Percentiles rank a stretch among this genome's conserved stretches.
Conservation (phyloP, 2,329 filamentous ascomycete genomes). For the Sporothrix schenckii region DNA sequence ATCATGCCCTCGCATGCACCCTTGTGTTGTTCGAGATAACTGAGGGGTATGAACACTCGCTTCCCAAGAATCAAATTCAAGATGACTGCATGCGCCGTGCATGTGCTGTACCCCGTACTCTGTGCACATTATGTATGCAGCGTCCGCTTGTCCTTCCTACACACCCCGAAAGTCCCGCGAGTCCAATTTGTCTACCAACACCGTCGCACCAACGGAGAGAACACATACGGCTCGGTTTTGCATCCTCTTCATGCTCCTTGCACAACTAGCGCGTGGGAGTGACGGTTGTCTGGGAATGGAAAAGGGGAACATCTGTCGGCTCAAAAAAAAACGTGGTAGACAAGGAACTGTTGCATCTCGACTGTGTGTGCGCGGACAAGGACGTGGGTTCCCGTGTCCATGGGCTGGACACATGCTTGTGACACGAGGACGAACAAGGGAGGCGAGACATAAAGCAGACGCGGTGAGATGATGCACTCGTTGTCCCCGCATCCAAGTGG, state of each 20-base stretch:
- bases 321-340: slow-evolving; percentile 19
- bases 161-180: background rate
- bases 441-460: background rate
- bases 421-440: background rate
- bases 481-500: background rate
- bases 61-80: background rate
- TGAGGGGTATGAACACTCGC: background rate
- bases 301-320: too few relatives aligned
- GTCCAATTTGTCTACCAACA: slow-evolving; percentile 4
- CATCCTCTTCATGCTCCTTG: too few relatives aligned
- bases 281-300: background rate
- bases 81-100: background rate
- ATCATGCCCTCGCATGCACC: background rate
- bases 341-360: background rate
- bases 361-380: background rate
- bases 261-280: background rate
- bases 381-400: slow-evolving; percentile 10
- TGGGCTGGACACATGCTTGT: background rate
- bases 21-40: too few relatives aligned
- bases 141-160: background rate
- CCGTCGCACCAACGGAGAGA: background rate
- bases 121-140: background rate
- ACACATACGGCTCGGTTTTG: background rate
- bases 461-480: slow-evolving; percentile 1
- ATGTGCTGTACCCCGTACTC: background rate